Evolutionary conservation across 1,284 basidiomycete genomes (phyloP).

Genomic region (Laetiporus sulphureus): DNA sequence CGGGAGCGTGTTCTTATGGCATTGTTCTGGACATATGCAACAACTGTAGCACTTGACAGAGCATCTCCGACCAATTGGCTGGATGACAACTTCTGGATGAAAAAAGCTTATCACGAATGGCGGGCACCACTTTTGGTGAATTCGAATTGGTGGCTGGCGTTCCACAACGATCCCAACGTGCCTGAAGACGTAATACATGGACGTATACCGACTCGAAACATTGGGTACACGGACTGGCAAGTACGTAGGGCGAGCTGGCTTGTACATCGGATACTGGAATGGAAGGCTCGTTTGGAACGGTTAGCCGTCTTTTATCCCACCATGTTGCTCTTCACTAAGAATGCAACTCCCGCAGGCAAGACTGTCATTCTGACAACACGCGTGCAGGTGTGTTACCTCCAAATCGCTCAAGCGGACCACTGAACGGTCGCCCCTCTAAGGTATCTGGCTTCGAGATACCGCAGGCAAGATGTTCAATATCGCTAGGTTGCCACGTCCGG

Average conservation of each 20-base stretch:
- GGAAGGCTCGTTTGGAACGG: slow-evolving; percentile 68
- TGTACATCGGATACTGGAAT: slow-evolving; percentile 69
- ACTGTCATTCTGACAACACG: slow-evolving; percentile 48
- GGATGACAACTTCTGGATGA: slow-evolving; percentile 91
- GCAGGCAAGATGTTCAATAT: slow-evolving; percentile 69
- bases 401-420: too few species aligned
- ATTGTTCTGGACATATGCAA: slow-evolving; percentile 78
- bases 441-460: slow-evolving; percentile 58
- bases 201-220: slow-evolving; percentile 26
- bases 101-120: slow-evolving; percentile 89
- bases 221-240: slow-evolving; percentile 76
- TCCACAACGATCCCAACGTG: slow-evolving; percentile 55
- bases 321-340: not conserved
- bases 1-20: slow-evolving; percentile 36
- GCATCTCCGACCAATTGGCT: slow-evolving; percentile 91
- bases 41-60: slow-evolving; percentile 86
- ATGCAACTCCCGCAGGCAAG: too few species aligned
- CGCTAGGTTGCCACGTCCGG: slow-evolving; percentile 62
- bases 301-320: slow-evolving; percentile 23
- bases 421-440: too few species aligned
- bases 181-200: slow-evolving; percentile 36
- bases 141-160: slow-evolving; percentile 98
- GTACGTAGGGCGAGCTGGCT: slow-evolving; percentile 84
- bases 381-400: slow-evolving; percentile 46
- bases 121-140: slow-evolving; percentile 84